Evolutionary conservation across 2,329 filamentous ascomycete genomes (phyloP), one percentile per base, ranked within the genome.

Genomic region (Phialocephala sp.): DNA sequence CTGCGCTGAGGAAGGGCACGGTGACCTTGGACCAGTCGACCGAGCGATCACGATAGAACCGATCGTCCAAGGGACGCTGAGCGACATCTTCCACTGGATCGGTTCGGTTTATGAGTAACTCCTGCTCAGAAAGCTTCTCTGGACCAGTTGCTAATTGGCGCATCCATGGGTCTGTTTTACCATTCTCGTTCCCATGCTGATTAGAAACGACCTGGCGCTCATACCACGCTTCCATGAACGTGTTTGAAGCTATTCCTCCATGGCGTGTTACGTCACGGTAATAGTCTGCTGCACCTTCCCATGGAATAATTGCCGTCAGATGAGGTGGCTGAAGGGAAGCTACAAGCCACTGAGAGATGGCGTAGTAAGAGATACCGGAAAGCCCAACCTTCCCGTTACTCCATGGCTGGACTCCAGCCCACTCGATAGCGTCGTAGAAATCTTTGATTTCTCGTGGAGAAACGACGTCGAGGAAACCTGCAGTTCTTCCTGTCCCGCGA

Each of bases 341-440:
- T 1, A 85, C 83, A 52, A 82, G 77, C 84, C 84, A 86, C 73
- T 85, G 84, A 61, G 79, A 83, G 63, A 62, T 82, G 32, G 82
- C 83, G 63, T 81, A 85, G 75, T 85, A 85, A 62, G 77, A 82
- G 36, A 85, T 83, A 6, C 83, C 82, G 2, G 84, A 74, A 5
- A 84, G 69, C 0, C 82, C 83, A 8, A 84, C 80, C 66, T 84
- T 84, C 0, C 83, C 83, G 37, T 76, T 79, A 0, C 79, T 82
- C 83, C 83, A 85, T 2, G 77, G 67, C 68, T 85, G 81, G 56
- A 81, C 78, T 9, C 81, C 77, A 9, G 81, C 79, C 84, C 83
- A 84, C 72, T 84, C 82, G 2, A 84, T 77, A 2, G 83, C 80
- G 58, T 84, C 81, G 57, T 79, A 81, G 66, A 84, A 84, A 1